Evolutionary conservation across 2,329 filamentous ascomycete species (phyloP), one percentile per base, ranked within the genome.

Genomic region (Aspergillus tanneri): DNA sequence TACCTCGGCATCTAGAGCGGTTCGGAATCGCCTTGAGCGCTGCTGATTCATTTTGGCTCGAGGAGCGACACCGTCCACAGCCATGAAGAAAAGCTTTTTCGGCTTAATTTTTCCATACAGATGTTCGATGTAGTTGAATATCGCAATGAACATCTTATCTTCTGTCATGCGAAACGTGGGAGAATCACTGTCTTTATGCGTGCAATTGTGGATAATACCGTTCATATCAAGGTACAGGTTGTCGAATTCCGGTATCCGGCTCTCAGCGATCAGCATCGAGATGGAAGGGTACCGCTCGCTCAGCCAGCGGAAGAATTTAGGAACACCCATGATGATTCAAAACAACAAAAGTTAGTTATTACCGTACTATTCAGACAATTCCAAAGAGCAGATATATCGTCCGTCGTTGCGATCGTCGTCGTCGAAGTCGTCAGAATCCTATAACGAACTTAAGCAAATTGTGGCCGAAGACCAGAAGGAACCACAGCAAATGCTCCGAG

Each of bases 1-100:
- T 59, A 83, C 81, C 70, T 99, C 93, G 47, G 83, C 88, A 65
- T 99, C 95, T 42, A 96, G 77, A 32, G 93, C 93, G 19, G 93
- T 97, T 64, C 93, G 84, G 72, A 99, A 99, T 67, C 93, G 87
- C 64, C 93, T 86, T 48, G 93, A 88, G 61, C 93, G 89, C 75
- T 99, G 93, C 72, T 99, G 93, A 71, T 99, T 99, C 93, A 99
- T 99, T 79, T 99, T 99, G 60, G 93, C 93, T 63, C 93, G 87
- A 14, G 93, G 95, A 18, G 93, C 93, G 53, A 99, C 95, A 63
- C 93, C 93, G 65, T 99, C 93, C 57, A 99, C 93, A 42, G 93
- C 95, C 93, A 99, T 99, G 78, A 96, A 99, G 75, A 99, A 99
- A 27, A 99, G 82, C 77, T 96, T 86, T 74, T 96, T 92, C 10